Evolutionary conservation across 768 basidiomycete genomes (phyloP).

Genomic region (Atractiella rhizophila): DNA sequence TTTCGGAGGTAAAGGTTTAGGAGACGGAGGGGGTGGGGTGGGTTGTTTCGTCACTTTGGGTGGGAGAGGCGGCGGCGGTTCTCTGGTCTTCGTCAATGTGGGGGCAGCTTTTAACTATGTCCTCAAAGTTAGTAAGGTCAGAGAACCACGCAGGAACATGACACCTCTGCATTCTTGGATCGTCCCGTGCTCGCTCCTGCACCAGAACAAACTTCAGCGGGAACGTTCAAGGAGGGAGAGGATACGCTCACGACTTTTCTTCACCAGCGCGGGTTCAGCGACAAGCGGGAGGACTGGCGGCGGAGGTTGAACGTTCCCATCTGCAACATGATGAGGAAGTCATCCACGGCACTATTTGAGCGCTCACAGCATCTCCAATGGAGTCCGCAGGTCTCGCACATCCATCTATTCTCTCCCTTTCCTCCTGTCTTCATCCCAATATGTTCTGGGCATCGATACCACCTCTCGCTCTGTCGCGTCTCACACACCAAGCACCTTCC

Average conservation of each 20-base stretch:
- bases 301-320: constrained; percentile 10
- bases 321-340: background rate
- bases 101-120: background rate
- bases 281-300: no score
- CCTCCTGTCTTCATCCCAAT: constrained; percentile 2
- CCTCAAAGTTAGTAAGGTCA: background rate
- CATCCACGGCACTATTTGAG: background rate
- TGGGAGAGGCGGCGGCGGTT: background rate
- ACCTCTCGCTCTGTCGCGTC: constrained; percentile 1
- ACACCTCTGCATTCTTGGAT: no score
- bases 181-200: no score
- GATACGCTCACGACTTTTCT: background rate
- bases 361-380: constrained; percentile 16
- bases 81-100: background rate
- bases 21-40: background rate
- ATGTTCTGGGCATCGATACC: constrained; percentile 15
- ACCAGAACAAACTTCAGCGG: background rate
- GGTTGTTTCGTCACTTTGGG: constrained; percentile 1
- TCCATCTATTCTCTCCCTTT: constrained; percentile 3
- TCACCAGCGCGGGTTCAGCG: no score
- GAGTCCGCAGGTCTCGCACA: constrained; percentile 14
- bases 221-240: background rate
- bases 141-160: no score
- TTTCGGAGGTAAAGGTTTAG: background rate
- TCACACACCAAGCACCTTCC: constrained; percentile 14